Evolutionary conservation across 2,329 filamentous ascomycete genomes (phyloP).

Genomic region (Verticillium nonalfalfae): DNA sequence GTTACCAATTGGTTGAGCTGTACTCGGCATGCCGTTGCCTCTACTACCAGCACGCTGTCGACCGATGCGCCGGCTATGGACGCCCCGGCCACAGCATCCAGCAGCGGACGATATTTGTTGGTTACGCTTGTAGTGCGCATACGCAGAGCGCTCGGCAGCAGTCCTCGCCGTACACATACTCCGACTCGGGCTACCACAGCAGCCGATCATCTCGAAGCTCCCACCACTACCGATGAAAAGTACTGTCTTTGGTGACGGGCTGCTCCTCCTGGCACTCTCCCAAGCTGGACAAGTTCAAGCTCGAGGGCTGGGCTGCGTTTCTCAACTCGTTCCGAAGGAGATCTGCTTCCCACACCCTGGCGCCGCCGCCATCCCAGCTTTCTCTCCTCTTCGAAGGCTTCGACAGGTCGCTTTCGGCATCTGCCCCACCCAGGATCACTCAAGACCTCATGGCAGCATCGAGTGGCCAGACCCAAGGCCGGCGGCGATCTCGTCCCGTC

Average conservation of each 20-base stretch:
- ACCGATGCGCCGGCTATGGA: slow-evolving; percentile 72
- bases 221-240: slow-evolving; percentile 41
- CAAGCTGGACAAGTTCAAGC: slow-evolving; percentile 34
- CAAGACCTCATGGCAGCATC: slow-evolving; percentile 3
- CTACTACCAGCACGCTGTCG: slow-evolving; percentile 82
- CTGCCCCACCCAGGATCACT: slow-evolving; percentile 15
- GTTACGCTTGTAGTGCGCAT: slow-evolving; percentile 67
- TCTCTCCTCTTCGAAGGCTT: slow-evolving; percentile 41
- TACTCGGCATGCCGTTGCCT: slow-evolving; percentile 84
- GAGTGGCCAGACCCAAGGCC: neutral
- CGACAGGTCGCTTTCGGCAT: slow-evolving; percentile 30
- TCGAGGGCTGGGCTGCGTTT: slow-evolving; percentile 39
- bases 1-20: slow-evolving; percentile 77
- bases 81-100: slow-evolving; percentile 66
- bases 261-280: slow-evolving; percentile 33
- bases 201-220: slow-evolving; percentile 37
- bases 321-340: slow-evolving; percentile 39
- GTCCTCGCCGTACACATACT: slow-evolving; percentile 35
- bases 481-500: neutral
- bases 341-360: slow-evolving; percentile 21
- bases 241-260: slow-evolving; percentile 45
- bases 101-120: slow-evolving; percentile 73
- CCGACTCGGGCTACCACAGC: slow-evolving; percentile 50
- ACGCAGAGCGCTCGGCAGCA: slow-evolving; percentile 27
- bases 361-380: slow-evolving; percentile 37